phyloP scores from a whole-genome alignment of 2,329 filamentous ascomycete genomes.

The Cordyceps cateniannulata region DNA sequence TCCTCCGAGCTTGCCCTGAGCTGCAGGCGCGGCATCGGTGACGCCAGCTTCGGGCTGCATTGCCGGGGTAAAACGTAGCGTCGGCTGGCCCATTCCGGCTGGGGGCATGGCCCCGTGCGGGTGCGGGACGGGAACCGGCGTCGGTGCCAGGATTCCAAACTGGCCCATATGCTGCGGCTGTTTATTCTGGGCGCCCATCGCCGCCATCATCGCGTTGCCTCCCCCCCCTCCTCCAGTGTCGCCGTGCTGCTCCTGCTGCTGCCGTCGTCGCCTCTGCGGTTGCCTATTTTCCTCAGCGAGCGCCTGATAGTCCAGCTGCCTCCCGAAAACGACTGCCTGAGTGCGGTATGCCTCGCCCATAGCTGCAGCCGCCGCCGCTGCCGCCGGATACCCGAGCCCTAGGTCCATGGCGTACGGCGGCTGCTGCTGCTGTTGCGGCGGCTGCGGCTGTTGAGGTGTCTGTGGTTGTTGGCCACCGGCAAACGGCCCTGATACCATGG shows the following conservation, averaged over 20 bases:
- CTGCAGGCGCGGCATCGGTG: slow-evolving; percentile 21
- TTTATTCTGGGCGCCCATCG: not conserved
- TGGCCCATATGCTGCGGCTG: slow-evolving; percentile 25
- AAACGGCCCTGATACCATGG: slow-evolving; percentile 5
- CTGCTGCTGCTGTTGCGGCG: slow-evolving; percentile 17
- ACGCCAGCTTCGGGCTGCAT: slow-evolving; percentile 11
- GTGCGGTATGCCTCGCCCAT: slow-evolving; percentile 8
- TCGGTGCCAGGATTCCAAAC: slow-evolving; percentile 40
- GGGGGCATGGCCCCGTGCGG: not conserved
- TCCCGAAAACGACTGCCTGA: slow-evolving; percentile 3
- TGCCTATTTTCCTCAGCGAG: not conserved
- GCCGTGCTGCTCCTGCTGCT: not conserved
- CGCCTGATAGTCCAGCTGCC: slow-evolving; percentile 7
- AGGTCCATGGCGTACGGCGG: slow-evolving; percentile 9
- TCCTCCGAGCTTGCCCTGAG: slow-evolving; percentile 39
- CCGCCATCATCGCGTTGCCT: slow-evolving; percentile 17
- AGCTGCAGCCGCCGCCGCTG: not conserved
- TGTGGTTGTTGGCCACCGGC: slow-evolving; percentile 3
- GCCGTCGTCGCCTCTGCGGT: slow-evolving; percentile 7
- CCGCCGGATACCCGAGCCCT: not conserved
- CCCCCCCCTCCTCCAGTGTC: not conserved
- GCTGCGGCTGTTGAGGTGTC: slow-evolving; percentile 16
- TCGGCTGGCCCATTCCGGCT: not conserved
- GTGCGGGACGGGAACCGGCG: slow-evolving; percentile 17
- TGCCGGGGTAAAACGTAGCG: not conserved